Evolutionary conservation across 202 grass and related monocot genomes (phyloP), one percentile per base, ranked within the genome.

Genomic region (Eragrostis tef): DNA sequence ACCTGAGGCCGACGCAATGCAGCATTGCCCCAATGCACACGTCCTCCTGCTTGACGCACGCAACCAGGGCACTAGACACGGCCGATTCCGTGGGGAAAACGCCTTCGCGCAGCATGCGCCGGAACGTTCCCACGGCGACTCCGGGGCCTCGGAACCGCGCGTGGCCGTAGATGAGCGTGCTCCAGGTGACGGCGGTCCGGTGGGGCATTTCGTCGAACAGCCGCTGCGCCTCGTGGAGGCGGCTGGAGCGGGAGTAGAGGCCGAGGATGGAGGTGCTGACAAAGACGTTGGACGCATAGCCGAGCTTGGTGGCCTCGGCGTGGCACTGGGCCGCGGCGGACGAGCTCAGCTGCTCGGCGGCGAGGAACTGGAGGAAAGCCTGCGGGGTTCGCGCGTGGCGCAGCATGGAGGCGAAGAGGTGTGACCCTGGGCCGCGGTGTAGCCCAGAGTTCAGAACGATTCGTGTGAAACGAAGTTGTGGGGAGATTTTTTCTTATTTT

Each of bases 161-260:
- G 46, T 87, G 63, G 26, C 67, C 74, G 44, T 73, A 13, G 47
- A 83, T 65, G 65, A 83, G 59, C 16, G 58, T 45, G 67, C 62
- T 73, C 79, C 86, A 87, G 58, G 86, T 87, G 79, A 87, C 58
- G 12, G 41, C 24, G 57, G 2, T 87, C 59, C 56, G 69, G 7
- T 20, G 4, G 0, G 86, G 59, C 80, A 88, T 88, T 88, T 88
- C 73, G 59, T 87, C 80, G 79, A 88, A 83, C 74, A 83, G 36
- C 14, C 48, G 66, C 6, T 31, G 67, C 9, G 86, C 86, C 2
- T 39, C 36, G 0, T 1, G 7, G 16, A 13, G 42, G 49, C 47
- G 12, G 26, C 4, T 8, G 27, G 67, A 67, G 11, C 67, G 41
- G 66, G 66, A 79, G 48, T 88, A 88, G 0, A 57, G 53, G n/a